phyloP scores from a whole-genome alignment of 345 rosid species.

The Hevea brasiliensis region DNA sequence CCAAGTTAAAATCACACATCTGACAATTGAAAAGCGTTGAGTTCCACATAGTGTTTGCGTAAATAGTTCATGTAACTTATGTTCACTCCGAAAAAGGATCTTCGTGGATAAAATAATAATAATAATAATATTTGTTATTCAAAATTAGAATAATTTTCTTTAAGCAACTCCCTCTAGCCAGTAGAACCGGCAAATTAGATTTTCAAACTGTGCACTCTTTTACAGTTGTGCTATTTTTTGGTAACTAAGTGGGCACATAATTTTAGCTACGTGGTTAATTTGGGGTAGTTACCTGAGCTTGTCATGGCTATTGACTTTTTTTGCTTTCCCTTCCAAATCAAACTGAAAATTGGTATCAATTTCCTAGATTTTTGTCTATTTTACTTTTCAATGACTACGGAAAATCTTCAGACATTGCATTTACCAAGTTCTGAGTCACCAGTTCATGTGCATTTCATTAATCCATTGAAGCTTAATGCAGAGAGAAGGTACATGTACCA shows the following conservation, averaged over 20 bases:
- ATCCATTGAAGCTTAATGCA: conserved; percentile 24
- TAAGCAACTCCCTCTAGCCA: background rate
- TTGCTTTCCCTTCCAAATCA: background rate
- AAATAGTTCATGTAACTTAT: too few species aligned
- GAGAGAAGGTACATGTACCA: conserved; percentile 80
- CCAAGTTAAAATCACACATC: too few species aligned
- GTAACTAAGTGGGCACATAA: conserved; percentile 37
- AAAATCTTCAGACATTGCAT: too few species aligned
- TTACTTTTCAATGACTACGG: too few species aligned
- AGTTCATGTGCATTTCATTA: background rate
- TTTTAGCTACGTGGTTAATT: conserved; percentile 40
- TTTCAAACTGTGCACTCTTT: conserved; percentile 2
- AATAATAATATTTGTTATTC: too few species aligned
- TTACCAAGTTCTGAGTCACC: background rate
- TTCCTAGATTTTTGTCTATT: too few species aligned
- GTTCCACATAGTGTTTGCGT: too few species aligned
- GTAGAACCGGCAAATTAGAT: conserved; percentile 1
- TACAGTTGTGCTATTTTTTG: conserved; percentile 33
- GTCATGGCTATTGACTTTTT: background rate
- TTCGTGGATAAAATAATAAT: too few species aligned
- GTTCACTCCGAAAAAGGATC: too few species aligned
- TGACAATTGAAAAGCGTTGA: too few species aligned
- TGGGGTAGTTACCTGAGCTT: conserved; percentile 18
- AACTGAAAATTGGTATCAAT: too few species aligned
- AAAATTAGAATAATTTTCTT: too few species aligned